Evolutionary conservation across 768 basidiomycete species (phyloP).

Genomic region (Hydnomerulius pinastri): DNA sequence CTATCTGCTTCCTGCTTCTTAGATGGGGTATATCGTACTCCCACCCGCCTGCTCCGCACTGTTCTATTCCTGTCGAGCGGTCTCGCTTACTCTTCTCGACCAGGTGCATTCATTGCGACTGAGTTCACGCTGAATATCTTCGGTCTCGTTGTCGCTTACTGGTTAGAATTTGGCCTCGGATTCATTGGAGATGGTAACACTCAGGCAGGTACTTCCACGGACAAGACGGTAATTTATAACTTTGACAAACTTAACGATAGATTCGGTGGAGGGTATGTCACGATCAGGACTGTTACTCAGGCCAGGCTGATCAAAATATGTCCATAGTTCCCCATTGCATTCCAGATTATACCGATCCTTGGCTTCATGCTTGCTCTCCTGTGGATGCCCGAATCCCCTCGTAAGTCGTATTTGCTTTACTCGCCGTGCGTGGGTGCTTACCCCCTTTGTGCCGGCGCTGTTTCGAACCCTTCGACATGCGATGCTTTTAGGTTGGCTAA

Average conservation of each 20-base stretch:
- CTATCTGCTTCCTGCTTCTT: background rate
- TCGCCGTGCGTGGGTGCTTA: too few relatives aligned
- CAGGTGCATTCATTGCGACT: slow-evolving; percentile 45
- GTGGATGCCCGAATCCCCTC: slow-evolving; percentile 38
- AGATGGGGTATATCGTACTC: too few relatives aligned
- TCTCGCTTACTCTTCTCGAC: background rate
- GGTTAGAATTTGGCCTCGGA: slow-evolving; percentile 47
- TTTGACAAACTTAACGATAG: background rate
- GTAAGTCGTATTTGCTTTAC: background rate
- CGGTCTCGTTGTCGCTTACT: slow-evolving; percentile 47
- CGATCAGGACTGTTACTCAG: too few relatives aligned
- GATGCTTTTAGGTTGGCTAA: slow-evolving; percentile 28
- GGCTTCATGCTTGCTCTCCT: slow-evolving; percentile 36
- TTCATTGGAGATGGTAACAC: slow-evolving; percentile 45
- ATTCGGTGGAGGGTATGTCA: slow-evolving; percentile 34
- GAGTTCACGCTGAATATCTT: slow-evolving; percentile 45
- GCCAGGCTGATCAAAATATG: background rate
- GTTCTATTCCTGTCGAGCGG: too few relatives aligned
- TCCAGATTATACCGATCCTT: slow-evolving; percentile 43
- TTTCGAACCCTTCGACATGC: background rate
- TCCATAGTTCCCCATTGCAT: slow-evolving; percentile 43
- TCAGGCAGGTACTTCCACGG: slow-evolving; percentile 26
- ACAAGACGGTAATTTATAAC: background rate
- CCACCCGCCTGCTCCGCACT: too few relatives aligned
- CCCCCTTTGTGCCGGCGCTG: too few relatives aligned